Conservation (phyloP, 2,329 filamentous ascomycete species). For the Alternaria alternata region DNA sequence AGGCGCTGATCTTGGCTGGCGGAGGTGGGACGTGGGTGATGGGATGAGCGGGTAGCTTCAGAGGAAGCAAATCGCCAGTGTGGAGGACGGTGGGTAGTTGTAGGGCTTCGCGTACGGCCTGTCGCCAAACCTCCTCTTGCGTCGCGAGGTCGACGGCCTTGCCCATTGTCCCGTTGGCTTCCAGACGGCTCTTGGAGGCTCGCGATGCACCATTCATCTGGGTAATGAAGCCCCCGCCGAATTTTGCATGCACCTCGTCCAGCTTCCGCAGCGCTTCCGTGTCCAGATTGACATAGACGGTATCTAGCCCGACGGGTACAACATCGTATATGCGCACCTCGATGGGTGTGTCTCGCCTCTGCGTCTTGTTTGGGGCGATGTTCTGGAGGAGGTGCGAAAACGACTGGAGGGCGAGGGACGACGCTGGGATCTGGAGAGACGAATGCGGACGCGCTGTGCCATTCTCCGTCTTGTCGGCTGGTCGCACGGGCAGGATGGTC, state of each 20-base stretch:
- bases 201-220: constrained; percentile 46
- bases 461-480: constrained; percentile 41
- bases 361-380: constrained; percentile 77
- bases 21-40: constrained; percentile 85
- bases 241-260: constrained; percentile 83
- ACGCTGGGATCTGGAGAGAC: constrained; percentile 79
- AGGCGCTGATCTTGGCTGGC: constrained; percentile 88
- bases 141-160: constrained; percentile 31
- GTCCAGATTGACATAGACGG: constrained; percentile 86
- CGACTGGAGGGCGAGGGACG: constrained; percentile 76
- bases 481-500: constrained; percentile 82
- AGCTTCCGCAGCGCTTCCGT: constrained; percentile 79
- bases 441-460: constrained; percentile 66
- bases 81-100: constrained; percentile 79
- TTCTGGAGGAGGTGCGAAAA: constrained; percentile 78
- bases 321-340: constrained; percentile 87
- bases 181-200: constrained; percentile 40
- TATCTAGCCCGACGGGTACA: constrained; percentile 79
- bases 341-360: constrained; percentile 76
- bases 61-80: constrained; percentile 79
- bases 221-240: constrained; percentile 69
- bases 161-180: constrained; percentile 50
- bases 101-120: constrained; percentile 74
- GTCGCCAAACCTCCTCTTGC: constrained; percentile 48
- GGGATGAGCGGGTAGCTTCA: constrained; percentile 79